Base-by-base conservation (phyloP, 768 basidiomycete species). In the Sistotremastrum suecicum region DNA sequence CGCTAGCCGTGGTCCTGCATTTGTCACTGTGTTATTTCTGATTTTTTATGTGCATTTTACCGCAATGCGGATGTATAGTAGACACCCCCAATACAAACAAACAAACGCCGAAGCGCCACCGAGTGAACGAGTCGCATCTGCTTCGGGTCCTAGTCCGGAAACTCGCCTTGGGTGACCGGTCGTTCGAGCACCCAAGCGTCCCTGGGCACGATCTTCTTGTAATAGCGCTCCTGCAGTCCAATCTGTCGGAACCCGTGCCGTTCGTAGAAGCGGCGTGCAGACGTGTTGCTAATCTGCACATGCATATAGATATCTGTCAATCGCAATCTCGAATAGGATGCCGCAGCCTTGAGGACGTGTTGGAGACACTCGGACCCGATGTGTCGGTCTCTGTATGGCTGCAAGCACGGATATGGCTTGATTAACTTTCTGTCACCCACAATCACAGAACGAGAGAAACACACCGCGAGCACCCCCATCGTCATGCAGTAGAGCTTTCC, bases 181-280 rank as follows among this genome's bases (percentile, higher is more conserved):
- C 73, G 77, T 64, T 91, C 83, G 43, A 92, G 70, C 49, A 92
- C 68, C 89, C 89, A 92, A 20, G 89, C 89, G 56, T 82, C 83
- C 51, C 74, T 75, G 29, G 89, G 89, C 31, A 63, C 67, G 47
- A 92, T 85, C 61, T 87, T 91, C 64, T 87, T 89, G 75, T 92
- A 92, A 63, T 92, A 92, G 50, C 76, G 71, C 55, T 80, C 66
- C 45, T 82, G 75, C 32, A 82, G 51, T 20, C 69, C 71, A 20
- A 73, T 66, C 60, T 85, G 78, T 45, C 62, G 66, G 67, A 92
- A 92, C 5, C 83, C 89, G 54, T 89, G 80, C 39, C 70, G 69
- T 63, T 87, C 83, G 60, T 91, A 92, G 61, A 91, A 91, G 45
- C 61, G 66, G 64, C 81, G 87, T 29, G 84, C 88, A 10, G 71